Percentiles rank a stretch among this genome's conserved stretches.
These are phyloP conservation scores for Pseudopithomyces maydicus DNA, from an alignment of 2,329 filamentous ascomycete species.

Conservation along the genomic window DNA sequence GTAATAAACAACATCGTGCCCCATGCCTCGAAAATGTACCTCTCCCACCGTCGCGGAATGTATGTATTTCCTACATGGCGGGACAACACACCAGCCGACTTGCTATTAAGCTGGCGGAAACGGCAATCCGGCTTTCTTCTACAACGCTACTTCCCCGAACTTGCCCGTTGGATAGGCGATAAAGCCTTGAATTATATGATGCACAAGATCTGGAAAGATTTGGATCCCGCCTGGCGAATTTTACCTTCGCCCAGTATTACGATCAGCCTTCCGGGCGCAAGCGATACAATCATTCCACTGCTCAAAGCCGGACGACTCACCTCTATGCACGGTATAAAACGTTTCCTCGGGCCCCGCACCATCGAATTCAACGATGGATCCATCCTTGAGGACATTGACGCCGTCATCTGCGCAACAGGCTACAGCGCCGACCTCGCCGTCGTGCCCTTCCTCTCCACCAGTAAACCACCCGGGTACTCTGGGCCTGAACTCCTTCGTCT, in stretches of 20 bases:
- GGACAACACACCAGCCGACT: conserved; percentile 40
- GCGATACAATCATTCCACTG: conserved; percentile 32
- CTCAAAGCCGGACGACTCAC: conserved; percentile 33
- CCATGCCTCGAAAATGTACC: conserved; percentile 47
- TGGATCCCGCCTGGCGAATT: conserved; percentile 20
- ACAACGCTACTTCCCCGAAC: conserved; percentile 8
- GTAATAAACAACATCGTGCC: conserved; percentile 42
- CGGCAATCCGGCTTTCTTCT: conserved; percentile 16
- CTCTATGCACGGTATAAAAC: conserved; percentile 27
- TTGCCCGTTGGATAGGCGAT: conserved; percentile 14
- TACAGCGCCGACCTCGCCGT: conserved; percentile 36
- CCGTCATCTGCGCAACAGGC: conserved; percentile 45
- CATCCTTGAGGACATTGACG: conserved; percentile 36
- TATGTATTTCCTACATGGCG: conserved; percentile 40
- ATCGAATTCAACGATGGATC: conserved; percentile 39
- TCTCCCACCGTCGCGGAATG: conserved; percentile 49
- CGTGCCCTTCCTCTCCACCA: conserved; percentile 26
- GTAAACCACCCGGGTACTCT: conserved; percentile 27
- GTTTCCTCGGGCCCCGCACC: conserved; percentile 25
- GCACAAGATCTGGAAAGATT: conserved; percentile 12
- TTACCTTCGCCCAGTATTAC: conserved; percentile 23
- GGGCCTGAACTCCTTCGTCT: conserved; percentile 27
- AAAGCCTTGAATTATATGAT: conserved; percentile 14
- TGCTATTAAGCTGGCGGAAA: conserved; percentile 17
- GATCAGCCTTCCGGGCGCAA: conserved; percentile 35